phyloP scores from a whole-genome alignment of 2,329 filamentous ascomycete genomes.

The Sporothrix sp. region DNA sequence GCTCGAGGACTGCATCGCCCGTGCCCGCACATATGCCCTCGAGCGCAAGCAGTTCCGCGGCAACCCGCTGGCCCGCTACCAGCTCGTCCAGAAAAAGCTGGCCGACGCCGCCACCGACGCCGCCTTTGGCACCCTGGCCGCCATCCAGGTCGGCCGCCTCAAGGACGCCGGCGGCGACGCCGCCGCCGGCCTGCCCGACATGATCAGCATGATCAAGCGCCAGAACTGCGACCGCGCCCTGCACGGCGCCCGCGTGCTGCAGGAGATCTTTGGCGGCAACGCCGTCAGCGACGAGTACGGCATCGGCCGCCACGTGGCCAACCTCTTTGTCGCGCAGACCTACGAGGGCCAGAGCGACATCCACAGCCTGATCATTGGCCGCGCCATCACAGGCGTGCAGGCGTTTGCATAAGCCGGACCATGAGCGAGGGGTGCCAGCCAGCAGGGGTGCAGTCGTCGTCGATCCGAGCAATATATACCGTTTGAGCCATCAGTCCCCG shows the following conservation, averaged over 20 bases:
- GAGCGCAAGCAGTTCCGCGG: conserved; percentile 94
- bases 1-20: conserved; percentile 77
- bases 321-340: conserved; percentile 93
- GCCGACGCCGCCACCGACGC: conserved; percentile 87
- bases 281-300: conserved; percentile 96
- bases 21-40: conserved; percentile 77
- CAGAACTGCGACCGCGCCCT: conserved; percentile 94
- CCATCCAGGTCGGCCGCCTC: conserved; percentile 80
- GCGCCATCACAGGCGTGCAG: conserved; percentile 55
- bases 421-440: too few relatives aligned
- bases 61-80: conserved; percentile 91
- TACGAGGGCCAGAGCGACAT: conserved; percentile 99
- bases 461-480: too few relatives aligned
- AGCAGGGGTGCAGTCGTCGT: too few relatives aligned
- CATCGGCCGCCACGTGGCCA: conserved; percentile 90
- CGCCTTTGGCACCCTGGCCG: conserved; percentile 81
- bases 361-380: conserved; percentile 63
- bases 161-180: conserved; percentile 91
- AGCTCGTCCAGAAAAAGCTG: conserved; percentile 95
- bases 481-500: too few relatives aligned
- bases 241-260: conserved; percentile 65
- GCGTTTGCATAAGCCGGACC: conserved; percentile 59
- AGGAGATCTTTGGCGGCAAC: conserved; percentile 96
- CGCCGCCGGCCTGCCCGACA: conserved; percentile 70
- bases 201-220: conserved; percentile 94